phyloP scores from a whole-genome alignment of 176 grass and related monocot genomes.

The Rhipidocladum racemiflorum region DNA sequence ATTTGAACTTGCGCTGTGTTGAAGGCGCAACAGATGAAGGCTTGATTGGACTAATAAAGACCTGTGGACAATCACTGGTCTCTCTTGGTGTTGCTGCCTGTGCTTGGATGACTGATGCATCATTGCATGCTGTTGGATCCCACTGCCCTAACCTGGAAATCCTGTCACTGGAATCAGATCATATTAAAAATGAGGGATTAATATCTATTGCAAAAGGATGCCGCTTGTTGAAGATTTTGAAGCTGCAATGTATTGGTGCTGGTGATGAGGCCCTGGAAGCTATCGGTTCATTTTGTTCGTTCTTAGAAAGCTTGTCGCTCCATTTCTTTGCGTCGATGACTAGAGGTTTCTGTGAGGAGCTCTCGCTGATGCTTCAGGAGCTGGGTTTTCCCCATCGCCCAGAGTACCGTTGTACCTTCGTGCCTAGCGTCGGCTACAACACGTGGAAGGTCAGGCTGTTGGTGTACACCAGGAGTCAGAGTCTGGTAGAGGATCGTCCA shows the following conservation, averaged over 20 bases:
- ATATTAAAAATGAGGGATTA: slow-evolving; percentile 55
- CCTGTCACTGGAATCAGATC: slow-evolving; percentile 61
- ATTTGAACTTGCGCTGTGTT: slow-evolving; percentile 63
- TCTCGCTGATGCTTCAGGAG: too few species aligned
- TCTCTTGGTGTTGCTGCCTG: slow-evolving; percentile 59
- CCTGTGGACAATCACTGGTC: slow-evolving; percentile 51
- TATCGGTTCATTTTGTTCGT: slow-evolving; percentile 71
- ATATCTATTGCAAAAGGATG: slow-evolving; percentile 74
- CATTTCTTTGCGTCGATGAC: slow-evolving; percentile 64
- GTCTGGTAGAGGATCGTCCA: too few species aligned
- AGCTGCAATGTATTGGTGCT: slow-evolving; percentile 66
- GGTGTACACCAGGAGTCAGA: too few species aligned
- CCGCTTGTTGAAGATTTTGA: slow-evolving; percentile 61
- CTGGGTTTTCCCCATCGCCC: not conserved
- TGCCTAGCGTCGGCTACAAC: too few species aligned
- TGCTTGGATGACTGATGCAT: slow-evolving; percentile 71
- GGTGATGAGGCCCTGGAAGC: slow-evolving; percentile 69
- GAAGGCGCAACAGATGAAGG: slow-evolving; percentile 72
- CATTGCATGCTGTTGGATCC: slow-evolving; percentile 72
- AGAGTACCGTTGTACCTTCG: too few species aligned
- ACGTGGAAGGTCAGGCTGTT: too few species aligned
- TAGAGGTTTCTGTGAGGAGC: too few species aligned
- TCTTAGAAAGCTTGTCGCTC: slow-evolving; percentile 69
- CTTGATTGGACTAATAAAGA: slow-evolving; percentile 65
- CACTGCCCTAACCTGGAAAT: slow-evolving; percentile 59